Conservation (phyloP, 2,329 filamentous ascomycete genomes). For the Penicillium sp. region DNA sequence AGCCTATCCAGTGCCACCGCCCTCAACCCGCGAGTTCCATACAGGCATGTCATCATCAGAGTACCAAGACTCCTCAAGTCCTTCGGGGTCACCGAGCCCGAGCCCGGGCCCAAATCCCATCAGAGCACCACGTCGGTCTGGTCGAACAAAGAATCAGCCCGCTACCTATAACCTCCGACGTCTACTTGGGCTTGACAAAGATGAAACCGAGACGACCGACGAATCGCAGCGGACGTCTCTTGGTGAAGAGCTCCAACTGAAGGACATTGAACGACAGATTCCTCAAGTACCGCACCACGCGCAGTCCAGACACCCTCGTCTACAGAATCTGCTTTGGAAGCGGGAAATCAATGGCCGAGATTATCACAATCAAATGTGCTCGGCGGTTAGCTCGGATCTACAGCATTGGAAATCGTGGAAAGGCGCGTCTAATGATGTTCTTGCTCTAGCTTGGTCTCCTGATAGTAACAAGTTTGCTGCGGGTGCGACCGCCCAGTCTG, state of each 20-base stretch:
- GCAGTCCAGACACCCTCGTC: conserved; percentile 1
- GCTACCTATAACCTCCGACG: conserved; percentile 5
- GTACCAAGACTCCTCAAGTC: not conserved
- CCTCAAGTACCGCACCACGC: no score
- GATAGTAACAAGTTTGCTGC: conserved; percentile 52
- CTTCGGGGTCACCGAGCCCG: not conserved
- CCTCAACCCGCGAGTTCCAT: not conserved
- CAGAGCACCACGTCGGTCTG: conserved; percentile 1
- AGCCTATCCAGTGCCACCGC: not conserved
- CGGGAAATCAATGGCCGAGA: conserved; percentile 28
- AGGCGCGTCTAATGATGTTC: conserved; percentile 55
- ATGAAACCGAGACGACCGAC: not conserved
- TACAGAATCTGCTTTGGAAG: conserved; percentile 22
- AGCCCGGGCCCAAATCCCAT: not conserved
- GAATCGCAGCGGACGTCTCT: not conserved
- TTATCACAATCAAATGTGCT: conserved; percentile 10
- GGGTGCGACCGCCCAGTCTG: conserved; percentile 52
- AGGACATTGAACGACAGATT: not conserved
- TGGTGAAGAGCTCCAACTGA: not conserved
- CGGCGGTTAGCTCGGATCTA: conserved; percentile 36
- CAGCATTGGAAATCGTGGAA: conserved; percentile 47
- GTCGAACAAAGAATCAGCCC: conserved; percentile 1
- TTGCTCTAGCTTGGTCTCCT: conserved; percentile 52
- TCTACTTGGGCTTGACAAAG: conserved; percentile 1
- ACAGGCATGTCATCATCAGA: not conserved